phyloP scores from a whole-genome alignment of 2,329 filamentous ascomycete species.

The Stemphylium vesicarium region DNA sequence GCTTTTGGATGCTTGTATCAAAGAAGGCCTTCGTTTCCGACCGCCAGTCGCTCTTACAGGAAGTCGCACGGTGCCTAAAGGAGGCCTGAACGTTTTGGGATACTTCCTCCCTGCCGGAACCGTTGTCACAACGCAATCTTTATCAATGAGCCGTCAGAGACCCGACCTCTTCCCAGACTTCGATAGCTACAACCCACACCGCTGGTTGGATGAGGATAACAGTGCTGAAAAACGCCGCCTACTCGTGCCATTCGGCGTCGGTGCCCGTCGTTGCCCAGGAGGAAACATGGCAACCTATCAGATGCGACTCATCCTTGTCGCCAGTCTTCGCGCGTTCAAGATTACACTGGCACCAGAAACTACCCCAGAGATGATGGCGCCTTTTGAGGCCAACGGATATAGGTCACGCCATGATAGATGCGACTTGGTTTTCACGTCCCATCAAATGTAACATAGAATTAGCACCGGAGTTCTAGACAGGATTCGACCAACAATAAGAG shows the following conservation, averaged over 20 bases:
- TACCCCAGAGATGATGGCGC: constrained; percentile 27
- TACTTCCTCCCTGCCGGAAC: constrained; percentile 24
- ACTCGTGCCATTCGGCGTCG: constrained; percentile 27
- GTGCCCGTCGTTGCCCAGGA: constrained; percentile 26
- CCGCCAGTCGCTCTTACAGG: constrained; percentile 30
- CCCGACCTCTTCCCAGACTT: constrained; percentile 29
- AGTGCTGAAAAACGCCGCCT: constrained; percentile 20
- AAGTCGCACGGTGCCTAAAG: constrained; percentile 23
- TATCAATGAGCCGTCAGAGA: constrained; percentile 28
- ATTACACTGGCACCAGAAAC: constrained; percentile 25
- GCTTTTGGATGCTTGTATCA: constrained; percentile 24
- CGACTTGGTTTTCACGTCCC: constrained; percentile 23
- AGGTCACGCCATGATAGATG: constrained; percentile 26
- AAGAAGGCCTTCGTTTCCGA: constrained; percentile 30
- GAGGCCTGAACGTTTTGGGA: constrained; percentile 21
- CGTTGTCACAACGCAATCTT: constrained; percentile 23
- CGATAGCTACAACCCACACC: constrained; percentile 22
- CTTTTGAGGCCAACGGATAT: constrained; percentile 30
- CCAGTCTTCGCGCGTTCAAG: constrained; percentile 22
- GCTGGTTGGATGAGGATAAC: constrained; percentile 24
- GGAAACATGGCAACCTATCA: constrained; percentile 31
- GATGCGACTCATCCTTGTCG: constrained; percentile 26
- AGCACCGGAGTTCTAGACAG: too few relatives aligned
- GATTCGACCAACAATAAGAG: too few relatives aligned
- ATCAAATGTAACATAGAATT: not conserved